Percentiles rank a stretch among this genome's conserved stretches.
These are phyloP conservation scores for Epichloe sp. DNA, from an alignment of 2,329 filamentous ascomycete species.

Conservation along the genomic window DNA sequence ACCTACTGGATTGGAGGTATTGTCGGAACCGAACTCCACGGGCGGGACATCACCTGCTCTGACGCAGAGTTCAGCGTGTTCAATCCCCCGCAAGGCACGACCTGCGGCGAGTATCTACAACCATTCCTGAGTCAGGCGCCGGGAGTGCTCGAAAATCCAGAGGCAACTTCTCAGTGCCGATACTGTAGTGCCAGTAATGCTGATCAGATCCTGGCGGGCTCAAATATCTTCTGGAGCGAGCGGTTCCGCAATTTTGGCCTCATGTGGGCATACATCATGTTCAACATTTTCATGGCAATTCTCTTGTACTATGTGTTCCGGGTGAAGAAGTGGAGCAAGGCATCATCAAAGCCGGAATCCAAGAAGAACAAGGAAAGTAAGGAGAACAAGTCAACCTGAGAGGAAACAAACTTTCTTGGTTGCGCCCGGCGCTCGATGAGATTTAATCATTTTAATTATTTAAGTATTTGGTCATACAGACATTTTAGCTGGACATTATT, in stretches of 20 bases:
- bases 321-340: constrained; percentile 27
- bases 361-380: background rate
- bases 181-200: constrained; percentile 56
- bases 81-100: constrained; percentile 48
- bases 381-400: background rate
- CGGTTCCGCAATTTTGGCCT: constrained; percentile 60
- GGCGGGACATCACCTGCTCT: constrained; percentile 37
- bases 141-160: constrained; percentile 50
- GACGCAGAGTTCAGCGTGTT: constrained; percentile 49
- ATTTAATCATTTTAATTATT: background rate
- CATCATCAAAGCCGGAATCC: background rate
- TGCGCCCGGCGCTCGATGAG: background rate
- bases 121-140: constrained; percentile 35
- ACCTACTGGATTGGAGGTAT: constrained; percentile 59
- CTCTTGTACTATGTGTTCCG: constrained; percentile 50
- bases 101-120: constrained; percentile 50
- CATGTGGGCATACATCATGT: constrained; percentile 51
- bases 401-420: too few species aligned
- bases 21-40: constrained; percentile 50
- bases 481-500: too few species aligned
- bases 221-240: constrained; percentile 35
- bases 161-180: constrained; percentile 42
- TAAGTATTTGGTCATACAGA: too few species aligned
- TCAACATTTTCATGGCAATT: constrained; percentile 48
- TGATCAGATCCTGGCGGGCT: constrained; percentile 41